These are phyloP conservation scores for Mycena rebaudengoi DNA, from an alignment of 768 basidiomycete species.

Conservation along the genomic window DNA sequence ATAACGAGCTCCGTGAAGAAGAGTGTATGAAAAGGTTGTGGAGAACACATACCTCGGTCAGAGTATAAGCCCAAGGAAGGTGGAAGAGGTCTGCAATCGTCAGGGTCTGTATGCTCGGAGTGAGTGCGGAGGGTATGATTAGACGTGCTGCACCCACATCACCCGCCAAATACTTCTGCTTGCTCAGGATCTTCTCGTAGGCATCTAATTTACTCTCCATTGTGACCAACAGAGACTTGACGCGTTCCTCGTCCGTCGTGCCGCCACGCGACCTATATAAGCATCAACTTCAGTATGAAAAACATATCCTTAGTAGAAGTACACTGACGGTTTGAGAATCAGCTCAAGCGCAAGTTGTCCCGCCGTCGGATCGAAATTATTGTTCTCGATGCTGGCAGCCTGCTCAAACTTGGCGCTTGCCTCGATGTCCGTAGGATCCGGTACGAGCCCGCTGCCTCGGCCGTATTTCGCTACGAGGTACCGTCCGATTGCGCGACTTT, in stretches of 20 bases:
- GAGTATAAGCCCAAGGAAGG: constrained; percentile 38
- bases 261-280: constrained; percentile 13
- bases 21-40: not conserved
- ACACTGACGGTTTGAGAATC: constrained; percentile 48
- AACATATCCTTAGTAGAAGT: too few relatives aligned
- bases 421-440: constrained; percentile 24
- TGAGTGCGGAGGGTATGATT: not conserved
- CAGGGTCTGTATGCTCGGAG: constrained; percentile 19
- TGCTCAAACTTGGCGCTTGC: constrained; percentile 43
- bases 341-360: constrained; percentile 47
- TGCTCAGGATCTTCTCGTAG: constrained; percentile 52
- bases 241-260: constrained; percentile 37
- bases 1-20: not conserved
- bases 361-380: constrained; percentile 53
- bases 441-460: constrained; percentile 46
- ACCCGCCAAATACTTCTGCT: constrained; percentile 51
- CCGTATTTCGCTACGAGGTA: constrained; percentile 52
- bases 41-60: not conserved
- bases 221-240: constrained; percentile 19
- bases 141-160: too few relatives aligned
- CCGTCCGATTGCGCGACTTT: constrained; percentile 51
- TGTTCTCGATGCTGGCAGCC: constrained; percentile 48
- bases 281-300: not conserved
- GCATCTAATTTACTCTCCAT: constrained; percentile 44
- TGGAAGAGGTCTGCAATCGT: constrained; percentile 57